Percentiles rank a stretch among this genome's conserved stretches.
phyloP scores from a whole-genome alignment of 202 grass and related monocot genomes.

The Cymbopogon flexuosus region DNA sequence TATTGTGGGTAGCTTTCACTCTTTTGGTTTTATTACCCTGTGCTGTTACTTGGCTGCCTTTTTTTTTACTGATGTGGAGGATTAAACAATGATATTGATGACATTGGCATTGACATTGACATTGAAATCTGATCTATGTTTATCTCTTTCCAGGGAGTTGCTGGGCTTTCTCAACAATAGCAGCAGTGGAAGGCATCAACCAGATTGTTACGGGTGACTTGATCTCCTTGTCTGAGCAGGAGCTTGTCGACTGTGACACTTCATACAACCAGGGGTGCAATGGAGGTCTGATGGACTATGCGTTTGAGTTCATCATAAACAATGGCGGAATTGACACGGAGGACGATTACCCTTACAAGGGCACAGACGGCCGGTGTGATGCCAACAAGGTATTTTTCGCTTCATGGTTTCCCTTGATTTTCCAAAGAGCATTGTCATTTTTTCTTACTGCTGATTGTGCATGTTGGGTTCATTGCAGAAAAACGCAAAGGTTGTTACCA shows the following conservation, averaged over 20 bases:
- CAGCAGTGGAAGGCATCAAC: conserved; percentile 77
- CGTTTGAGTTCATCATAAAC: conserved; percentile 77
- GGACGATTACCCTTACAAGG: conserved; percentile 72
- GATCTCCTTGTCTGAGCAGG: conserved; percentile 79
- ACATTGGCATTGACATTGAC: not conserved
- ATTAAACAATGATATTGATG: not conserved
- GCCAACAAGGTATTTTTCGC: conserved; percentile 38
- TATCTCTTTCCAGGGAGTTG: conserved; percentile 54
- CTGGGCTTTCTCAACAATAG: conserved; percentile 87
- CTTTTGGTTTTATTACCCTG: not conserved
- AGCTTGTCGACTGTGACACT: conserved; percentile 87
- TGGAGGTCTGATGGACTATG: conserved; percentile 87
- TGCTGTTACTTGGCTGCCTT: not conserved
- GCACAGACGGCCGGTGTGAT: conserved; percentile 45
- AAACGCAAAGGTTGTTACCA: conserved; percentile 69
- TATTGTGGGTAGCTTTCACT: not conserved
- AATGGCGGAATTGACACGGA: conserved; percentile 59
- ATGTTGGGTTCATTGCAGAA: conserved; percentile 44
- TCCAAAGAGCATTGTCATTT: not conserved
- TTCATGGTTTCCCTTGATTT: not conserved
- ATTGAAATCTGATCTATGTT: conserved; percentile 11
- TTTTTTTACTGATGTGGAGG: not conserved
- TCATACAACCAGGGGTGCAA: conserved; percentile 80
- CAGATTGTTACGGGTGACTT: conserved; percentile 63
- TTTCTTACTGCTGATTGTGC: not conserved